Evolutionary conservation across 1,139 yeast genomes (phyloP).

Genomic region (Yamadazyma dushanensis): DNA sequence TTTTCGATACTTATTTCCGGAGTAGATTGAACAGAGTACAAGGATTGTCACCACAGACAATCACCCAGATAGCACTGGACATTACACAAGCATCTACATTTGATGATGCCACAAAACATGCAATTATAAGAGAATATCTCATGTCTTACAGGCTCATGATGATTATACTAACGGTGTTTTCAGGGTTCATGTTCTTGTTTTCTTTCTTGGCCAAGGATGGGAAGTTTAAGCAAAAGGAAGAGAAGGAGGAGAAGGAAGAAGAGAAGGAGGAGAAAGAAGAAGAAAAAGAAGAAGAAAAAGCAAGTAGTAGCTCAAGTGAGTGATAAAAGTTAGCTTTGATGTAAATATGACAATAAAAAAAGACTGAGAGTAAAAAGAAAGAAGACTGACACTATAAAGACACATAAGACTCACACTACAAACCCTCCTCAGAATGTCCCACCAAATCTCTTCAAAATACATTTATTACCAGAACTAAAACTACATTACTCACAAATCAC

Average conservation of each 20-base stretch:
- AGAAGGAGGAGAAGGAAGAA: background rate
- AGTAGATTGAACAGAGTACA: constrained; percentile 1
- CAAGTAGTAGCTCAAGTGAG: too few relatives aligned
- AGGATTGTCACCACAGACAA: background rate
- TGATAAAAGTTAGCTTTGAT: too few relatives aligned
- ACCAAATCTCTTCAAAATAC: too few relatives aligned
- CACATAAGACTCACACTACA: too few relatives aligned
- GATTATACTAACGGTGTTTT: constrained; percentile 12
- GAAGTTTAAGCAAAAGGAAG: constrained; percentile 6
- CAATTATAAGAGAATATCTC: constrained; percentile 6
- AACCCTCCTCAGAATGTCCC: too few relatives aligned
- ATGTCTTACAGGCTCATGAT: constrained; percentile 10
- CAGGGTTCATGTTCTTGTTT: constrained; percentile 15
- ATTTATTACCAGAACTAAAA: background rate
- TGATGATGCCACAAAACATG: background rate
- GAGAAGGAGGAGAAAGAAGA: background rate
- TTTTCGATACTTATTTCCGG: constrained; percentile 10
- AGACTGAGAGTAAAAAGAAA: too few relatives aligned
- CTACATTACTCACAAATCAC: constrained; percentile 4
- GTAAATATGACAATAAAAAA: too few relatives aligned
- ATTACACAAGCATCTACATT: background rate
- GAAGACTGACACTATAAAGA: too few relatives aligned
- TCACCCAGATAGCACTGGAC: background rate
- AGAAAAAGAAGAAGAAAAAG: background rate
- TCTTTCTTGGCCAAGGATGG: constrained; percentile 13